Evolutionary conservation across 2,329 filamentous ascomycete species (phyloP).

Genomic region (Botrytis pseudocinerea): DNA sequence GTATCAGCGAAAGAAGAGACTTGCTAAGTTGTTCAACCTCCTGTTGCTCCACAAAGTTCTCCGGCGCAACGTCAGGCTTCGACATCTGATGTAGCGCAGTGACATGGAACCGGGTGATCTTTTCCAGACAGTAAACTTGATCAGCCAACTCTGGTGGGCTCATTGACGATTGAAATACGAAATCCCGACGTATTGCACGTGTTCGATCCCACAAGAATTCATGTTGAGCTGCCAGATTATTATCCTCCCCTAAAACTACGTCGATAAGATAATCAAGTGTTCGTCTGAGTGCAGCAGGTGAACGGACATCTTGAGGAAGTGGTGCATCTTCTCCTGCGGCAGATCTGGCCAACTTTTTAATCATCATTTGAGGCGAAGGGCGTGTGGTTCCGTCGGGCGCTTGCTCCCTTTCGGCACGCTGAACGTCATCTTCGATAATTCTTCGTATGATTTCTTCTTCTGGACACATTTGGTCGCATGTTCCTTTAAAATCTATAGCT

Average conservation of each 20-base stretch:
- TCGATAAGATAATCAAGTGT: slow-evolving; percentile 66
- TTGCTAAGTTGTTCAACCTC: slow-evolving; percentile 68
- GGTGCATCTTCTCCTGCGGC: slow-evolving; percentile 68
- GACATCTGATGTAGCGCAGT: slow-evolving; percentile 64
- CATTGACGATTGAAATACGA: slow-evolving; percentile 66
- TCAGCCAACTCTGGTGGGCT: slow-evolving; percentile 54
- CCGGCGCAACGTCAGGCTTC: slow-evolving; percentile 53
- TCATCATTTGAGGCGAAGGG: slow-evolving; percentile 56
- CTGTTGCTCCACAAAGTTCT: slow-evolving; percentile 66
- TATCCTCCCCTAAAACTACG: slow-evolving; percentile 56
- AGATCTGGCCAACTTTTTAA: slow-evolving; percentile 67
- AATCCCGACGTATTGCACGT: slow-evolving; percentile 66
- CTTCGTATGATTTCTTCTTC: slow-evolving; percentile 64
- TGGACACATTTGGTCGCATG: slow-evolving; percentile 69
- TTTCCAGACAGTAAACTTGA: slow-evolving; percentile 64
- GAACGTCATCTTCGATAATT: slow-evolving; percentile 61
- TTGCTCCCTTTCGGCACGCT: slow-evolving; percentile 54
- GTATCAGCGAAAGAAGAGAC: slow-evolving; percentile 62
- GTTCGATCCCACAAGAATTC: slow-evolving; percentile 70
- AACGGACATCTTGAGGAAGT: slow-evolving; percentile 67
- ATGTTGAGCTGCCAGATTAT: slow-evolving; percentile 55
- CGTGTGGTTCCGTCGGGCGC: slow-evolving; percentile 46
- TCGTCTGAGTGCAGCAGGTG: slow-evolving; percentile 56
- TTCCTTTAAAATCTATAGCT: slow-evolving; percentile 66
- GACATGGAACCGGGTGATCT: slow-evolving; percentile 66